Conservation (phyloP, 805 yeast genomes). For the Kluyveromyces aestuarii region DNA sequence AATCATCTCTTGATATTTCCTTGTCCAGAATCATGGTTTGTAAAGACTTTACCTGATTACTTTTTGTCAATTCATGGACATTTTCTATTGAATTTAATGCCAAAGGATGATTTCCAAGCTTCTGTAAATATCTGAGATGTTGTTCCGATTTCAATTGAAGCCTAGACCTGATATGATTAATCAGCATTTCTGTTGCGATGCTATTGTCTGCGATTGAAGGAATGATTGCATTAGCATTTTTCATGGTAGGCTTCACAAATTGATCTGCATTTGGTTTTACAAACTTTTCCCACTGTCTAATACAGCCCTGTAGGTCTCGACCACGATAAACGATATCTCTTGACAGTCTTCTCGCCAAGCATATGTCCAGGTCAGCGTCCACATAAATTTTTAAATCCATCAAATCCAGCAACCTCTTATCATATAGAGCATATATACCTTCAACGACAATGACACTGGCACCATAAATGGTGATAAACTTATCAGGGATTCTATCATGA, state of each 20-base stretch:
- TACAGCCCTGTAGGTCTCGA: slow-evolving; percentile 71
- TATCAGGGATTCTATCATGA: slow-evolving; percentile 54
- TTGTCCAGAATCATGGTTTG: slow-evolving; percentile 58
- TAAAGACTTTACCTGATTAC: slow-evolving; percentile 64
- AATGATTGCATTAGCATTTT: slow-evolving; percentile 76
- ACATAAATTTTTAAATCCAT: slow-evolving; percentile 87
- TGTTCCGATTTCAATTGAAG: slow-evolving; percentile 51
- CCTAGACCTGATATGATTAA: slow-evolving; percentile 70
- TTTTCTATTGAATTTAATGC: slow-evolving; percentile 13
- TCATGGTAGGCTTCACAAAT: slow-evolving; percentile 66
- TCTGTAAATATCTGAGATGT: slow-evolving; percentile 57
- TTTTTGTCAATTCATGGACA: slow-evolving; percentile 28
- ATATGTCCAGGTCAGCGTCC: slow-evolving; percentile 88
- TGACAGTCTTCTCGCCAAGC: slow-evolving; percentile 78
- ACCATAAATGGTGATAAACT: slow-evolving; percentile 74
- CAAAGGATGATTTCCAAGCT: slow-evolving; percentile 28
- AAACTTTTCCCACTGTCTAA: slow-evolving; percentile 81
- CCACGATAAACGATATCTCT: slow-evolving; percentile 85
- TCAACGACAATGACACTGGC: slow-evolving; percentile 90
- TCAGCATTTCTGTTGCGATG: slow-evolving; percentile 72
- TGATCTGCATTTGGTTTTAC: slow-evolving; percentile 89
- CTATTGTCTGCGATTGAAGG: slow-evolving; percentile 83
- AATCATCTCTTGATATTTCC: slow-evolving; percentile 57
- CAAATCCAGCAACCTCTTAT: slow-evolving; percentile 54
- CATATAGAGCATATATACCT: slow-evolving; percentile 80